These are phyloP conservation scores for Ustilago vetiveriae DNA, from an alignment of 1,284 basidiomycete species.

Conservation along the genomic window DNA sequence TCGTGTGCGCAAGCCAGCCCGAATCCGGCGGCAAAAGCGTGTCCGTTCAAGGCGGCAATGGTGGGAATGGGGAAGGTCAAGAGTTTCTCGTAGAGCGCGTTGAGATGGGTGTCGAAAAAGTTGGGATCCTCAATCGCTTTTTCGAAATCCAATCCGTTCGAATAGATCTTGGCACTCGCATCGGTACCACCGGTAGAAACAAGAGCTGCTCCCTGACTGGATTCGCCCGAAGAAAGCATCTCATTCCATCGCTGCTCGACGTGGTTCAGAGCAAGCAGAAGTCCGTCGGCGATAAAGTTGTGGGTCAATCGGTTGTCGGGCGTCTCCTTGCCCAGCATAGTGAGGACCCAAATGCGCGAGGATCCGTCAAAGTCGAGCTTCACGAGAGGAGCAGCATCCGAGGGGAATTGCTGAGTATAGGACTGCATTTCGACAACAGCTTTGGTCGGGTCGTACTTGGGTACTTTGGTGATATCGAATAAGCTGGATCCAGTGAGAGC, in stretches of 20 bases:
- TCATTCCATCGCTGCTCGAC: slow-evolving; percentile 83
- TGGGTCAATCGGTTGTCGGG: slow-evolving; percentile 78
- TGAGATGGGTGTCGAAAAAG: slow-evolving; percentile 71
- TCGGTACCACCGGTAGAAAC: slow-evolving; percentile 51
- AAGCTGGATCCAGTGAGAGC: neutral
- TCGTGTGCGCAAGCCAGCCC: slow-evolving; percentile 84
- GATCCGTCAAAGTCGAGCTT: slow-evolving; percentile 36
- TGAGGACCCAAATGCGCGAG: slow-evolving; percentile 51
- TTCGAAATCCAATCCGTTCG: slow-evolving; percentile 77
- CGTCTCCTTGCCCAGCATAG: slow-evolving; percentile 55
- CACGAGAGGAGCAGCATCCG: slow-evolving; percentile 14
- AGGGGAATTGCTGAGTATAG: slow-evolving; percentile 32
- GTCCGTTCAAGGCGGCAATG: slow-evolving; percentile 88
- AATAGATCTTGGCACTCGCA: slow-evolving; percentile 52
- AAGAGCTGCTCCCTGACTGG: slow-evolving; percentile 53
- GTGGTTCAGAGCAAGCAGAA: slow-evolving; percentile 78
- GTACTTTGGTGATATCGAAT: slow-evolving; percentile 21
- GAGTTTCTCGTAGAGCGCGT: slow-evolving; percentile 70
- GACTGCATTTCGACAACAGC: slow-evolving; percentile 19
- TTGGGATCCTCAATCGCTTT: slow-evolving; percentile 74
- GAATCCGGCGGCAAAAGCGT: slow-evolving; percentile 87
- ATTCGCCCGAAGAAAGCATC: slow-evolving; percentile 39
- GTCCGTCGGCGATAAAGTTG: slow-evolving; percentile 71
- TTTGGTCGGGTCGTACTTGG: slow-evolving; percentile 9
- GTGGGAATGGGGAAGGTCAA: slow-evolving; percentile 71